Evolutionary conservation across 768 basidiomycete genomes (phyloP).

Genomic region (Candolleomyces aberdarensis): DNA sequence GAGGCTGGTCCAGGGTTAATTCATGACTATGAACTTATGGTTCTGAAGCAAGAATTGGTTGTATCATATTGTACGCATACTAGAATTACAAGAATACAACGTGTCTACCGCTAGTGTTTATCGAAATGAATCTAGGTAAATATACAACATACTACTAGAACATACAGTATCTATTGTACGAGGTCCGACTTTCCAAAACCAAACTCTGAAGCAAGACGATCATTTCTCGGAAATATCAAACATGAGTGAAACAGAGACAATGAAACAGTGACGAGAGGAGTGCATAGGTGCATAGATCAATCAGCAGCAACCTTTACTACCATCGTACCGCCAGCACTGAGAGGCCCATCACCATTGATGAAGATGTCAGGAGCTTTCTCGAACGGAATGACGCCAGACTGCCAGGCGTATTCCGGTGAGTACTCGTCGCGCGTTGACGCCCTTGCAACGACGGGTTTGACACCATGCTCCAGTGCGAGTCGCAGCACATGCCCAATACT

Average conservation of each 20-base stretch:
- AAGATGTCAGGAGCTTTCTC: conserved; percentile 56
- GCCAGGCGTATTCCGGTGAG: conserved; percentile 11
- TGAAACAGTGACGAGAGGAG: neutral
- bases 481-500: conserved; percentile 40
- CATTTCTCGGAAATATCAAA: neutral
- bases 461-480: conserved; percentile 37
- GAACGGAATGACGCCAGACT: conserved; percentile 42
- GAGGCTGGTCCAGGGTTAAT: too few species aligned
- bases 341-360: conserved; percentile 29
- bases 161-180: neutral
- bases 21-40: too few species aligned
- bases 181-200: conserved; percentile 2
- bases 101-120: neutral
- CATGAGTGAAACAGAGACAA: neutral
- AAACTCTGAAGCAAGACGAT: neutral
- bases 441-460: conserved; percentile 40
- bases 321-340: conserved; percentile 40
- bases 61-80: neutral
- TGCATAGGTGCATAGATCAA: conserved; percentile 8
- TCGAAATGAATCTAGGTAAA: neutral
- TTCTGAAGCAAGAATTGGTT: too few species aligned
- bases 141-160: neutral
- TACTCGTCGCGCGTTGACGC: neutral
- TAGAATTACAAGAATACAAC: neutral
- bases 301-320: conserved; percentile 42